phyloP scores from a whole-genome alignment of 2,329 filamentous ascomycete genomes.

The Reticulascus tulasneorum region DNA sequence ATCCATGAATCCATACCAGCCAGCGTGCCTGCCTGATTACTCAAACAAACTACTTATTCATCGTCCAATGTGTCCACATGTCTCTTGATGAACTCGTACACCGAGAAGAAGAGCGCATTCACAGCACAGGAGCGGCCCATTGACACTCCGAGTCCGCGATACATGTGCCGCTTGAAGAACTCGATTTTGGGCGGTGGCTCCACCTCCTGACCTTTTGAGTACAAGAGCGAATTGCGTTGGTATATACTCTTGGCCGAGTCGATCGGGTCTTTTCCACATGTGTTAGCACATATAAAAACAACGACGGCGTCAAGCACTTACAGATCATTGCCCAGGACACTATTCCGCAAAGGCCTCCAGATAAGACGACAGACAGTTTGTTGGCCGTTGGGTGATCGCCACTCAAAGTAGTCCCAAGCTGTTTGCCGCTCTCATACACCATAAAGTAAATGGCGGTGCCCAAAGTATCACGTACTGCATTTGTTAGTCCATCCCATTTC shows the following conservation, averaged over 20 bases:
- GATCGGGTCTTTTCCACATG: constrained; percentile 51
- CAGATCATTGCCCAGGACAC: constrained; percentile 77
- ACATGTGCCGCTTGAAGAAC: constrained; percentile 75
- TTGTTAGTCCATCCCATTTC: background rate
- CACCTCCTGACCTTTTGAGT: constrained; percentile 60
- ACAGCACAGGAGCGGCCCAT: constrained; percentile 79
- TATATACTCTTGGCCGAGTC: constrained; percentile 85
- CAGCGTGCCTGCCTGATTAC: constrained; percentile 1
- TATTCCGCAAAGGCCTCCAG: constrained; percentile 77
- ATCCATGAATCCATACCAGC: background rate
- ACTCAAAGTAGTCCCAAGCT: constrained; percentile 70
- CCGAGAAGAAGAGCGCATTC: constrained; percentile 87
- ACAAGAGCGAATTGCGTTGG: constrained; percentile 73
- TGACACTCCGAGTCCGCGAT: constrained; percentile 76
- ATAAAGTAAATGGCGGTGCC: constrained; percentile 85
- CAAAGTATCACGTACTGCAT: constrained; percentile 73
- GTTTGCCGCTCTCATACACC: constrained; percentile 84
- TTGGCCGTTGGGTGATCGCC: constrained; percentile 71
- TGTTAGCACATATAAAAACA: constrained; percentile 5
- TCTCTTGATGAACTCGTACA: constrained; percentile 80
- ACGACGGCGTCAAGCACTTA: constrained; percentile 35
- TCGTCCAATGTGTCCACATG: constrained; percentile 54
- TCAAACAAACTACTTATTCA: constrained; percentile 14
- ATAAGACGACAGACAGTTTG: constrained; percentile 72
- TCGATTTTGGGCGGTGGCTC: constrained; percentile 68